phyloP scores from a whole-genome alignment of 257 asterid species.

The Fraxinus cuspidata region DNA sequence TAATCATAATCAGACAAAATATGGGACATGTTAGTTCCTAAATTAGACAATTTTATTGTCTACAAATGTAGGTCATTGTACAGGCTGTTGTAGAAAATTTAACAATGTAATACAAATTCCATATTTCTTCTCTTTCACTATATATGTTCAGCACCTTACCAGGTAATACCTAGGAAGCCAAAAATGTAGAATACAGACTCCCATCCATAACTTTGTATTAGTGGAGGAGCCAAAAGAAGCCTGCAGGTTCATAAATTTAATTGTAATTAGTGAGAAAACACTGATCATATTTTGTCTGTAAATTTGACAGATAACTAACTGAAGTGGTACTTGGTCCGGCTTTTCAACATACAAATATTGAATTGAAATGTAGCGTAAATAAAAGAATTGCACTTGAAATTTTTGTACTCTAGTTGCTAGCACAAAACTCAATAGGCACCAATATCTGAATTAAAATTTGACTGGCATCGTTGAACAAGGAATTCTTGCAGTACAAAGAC shows the following conservation, averaged over 20 bases:
- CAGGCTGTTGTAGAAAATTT: background rate
- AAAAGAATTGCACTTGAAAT: background rate
- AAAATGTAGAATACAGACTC: conserved; percentile 86
- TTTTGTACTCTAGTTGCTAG: background rate
- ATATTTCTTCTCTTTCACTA: background rate
- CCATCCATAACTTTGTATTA: conserved; percentile 85
- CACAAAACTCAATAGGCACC: background rate
- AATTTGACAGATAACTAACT: conserved; percentile 14
- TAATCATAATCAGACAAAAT: background rate
- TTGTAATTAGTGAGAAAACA: conserved; percentile 12
- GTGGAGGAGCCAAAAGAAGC: conserved; percentile 92
- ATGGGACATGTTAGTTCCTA: background rate
- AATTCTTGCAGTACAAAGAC: background rate
- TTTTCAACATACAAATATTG: background rate
- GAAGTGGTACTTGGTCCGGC: background rate
- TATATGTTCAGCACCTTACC: conserved; percentile 53
- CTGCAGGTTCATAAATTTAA: conserved; percentile 48
- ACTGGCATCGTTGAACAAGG: background rate
- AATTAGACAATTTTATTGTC: background rate
- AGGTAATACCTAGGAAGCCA: conserved; percentile 79
- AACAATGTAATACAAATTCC: background rate
- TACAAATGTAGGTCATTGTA: background rate
- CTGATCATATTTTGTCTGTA: background rate
- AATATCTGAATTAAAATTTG: background rate
- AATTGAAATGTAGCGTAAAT: background rate